These are phyloP conservation scores for Mytilinidion resinicola DNA, from an alignment of 495 filamentous ascomycete genomes.

Conservation along the genomic window DNA sequence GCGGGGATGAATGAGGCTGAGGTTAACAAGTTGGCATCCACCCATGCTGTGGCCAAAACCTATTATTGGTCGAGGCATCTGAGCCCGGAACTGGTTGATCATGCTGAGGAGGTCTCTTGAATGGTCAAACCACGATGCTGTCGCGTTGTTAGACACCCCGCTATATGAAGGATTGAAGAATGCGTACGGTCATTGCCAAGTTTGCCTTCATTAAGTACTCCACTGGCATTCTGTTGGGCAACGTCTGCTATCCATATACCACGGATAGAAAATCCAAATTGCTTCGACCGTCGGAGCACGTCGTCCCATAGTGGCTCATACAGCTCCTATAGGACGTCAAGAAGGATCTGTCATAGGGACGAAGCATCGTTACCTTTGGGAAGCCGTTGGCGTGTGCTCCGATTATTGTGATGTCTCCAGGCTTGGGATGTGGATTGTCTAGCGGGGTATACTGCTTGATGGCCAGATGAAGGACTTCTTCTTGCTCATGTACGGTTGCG, in stretches of 20 bases:
- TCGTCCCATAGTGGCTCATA: constrained; percentile 47
- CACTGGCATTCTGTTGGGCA: constrained; percentile 38
- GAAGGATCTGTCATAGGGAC: not conserved
- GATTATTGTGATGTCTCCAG: constrained; percentile 41
- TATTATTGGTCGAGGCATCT: constrained; percentile 84
- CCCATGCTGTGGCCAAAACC: constrained; percentile 91
- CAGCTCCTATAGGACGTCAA: constrained; percentile 31
- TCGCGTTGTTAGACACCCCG: constrained; percentile 7
- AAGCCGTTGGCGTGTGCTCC: constrained; percentile 44
- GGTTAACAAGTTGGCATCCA: constrained; percentile 56
- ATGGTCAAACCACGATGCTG: constrained; percentile 72
- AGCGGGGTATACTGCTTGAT: constrained; percentile 45
- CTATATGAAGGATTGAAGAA: not conserved
- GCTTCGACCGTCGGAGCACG: constrained; percentile 28
- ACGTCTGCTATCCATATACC: constrained; percentile 43
- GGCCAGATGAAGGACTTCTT: constrained; percentile 37
- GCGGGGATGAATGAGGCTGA: constrained; percentile 73
- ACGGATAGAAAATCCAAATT: constrained; percentile 34
- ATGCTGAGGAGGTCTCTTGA: constrained; percentile 80
- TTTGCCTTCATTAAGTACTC: constrained; percentile 38
- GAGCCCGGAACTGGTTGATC: constrained; percentile 71
- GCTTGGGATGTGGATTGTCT: constrained; percentile 22
- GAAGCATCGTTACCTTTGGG: constrained; percentile 33
- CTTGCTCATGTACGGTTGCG: constrained; percentile 32
- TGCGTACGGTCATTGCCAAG: constrained; percentile 39